Evolutionary conservation across 2,329 filamentous ascomycete species (phyloP), one percentile per base, ranked within the genome.

Genomic region (Cytospora chrysosperma): DNA sequence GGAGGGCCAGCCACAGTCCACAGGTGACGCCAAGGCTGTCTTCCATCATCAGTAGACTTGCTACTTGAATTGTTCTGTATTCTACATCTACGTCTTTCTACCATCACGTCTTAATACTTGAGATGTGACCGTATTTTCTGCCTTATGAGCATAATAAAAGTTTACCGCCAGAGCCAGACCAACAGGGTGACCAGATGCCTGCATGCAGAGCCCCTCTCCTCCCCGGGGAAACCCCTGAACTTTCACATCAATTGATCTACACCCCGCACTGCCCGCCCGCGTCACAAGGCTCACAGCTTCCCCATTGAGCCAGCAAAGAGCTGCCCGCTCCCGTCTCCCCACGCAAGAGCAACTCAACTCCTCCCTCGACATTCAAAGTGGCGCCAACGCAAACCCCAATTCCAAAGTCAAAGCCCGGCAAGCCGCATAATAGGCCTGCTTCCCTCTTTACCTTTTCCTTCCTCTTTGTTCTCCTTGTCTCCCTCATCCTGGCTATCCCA

Each of bases 401-500:
- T 37, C 63, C 66, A 63, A 69, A 68, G 65, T 43, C 40, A 15
- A 49, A 34, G 59, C n/a, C 43, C 21, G 51, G 62, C 58, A 69
- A 59, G 26, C 53, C 40, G 32, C 43, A 30, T 50, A 60, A 40
- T 47, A 47, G 43, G 32, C 17, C 27, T 37, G 54, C 65, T 50
- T 68, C 73, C 72, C 73, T 82, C 72, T 72, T 84, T 65, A 68
- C 85, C 71, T 75, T 85, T 68, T 75, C 81, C 70, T 72, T 87
- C 70, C 68, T 87, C 69, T 75, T 89, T 72, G 81, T 90, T 74
- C 71, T 85, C 72, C 75, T 77, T 67, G 75, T 82, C 60, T 72
- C 79, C 77, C 78, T 83, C 83, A 89, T 84, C 73, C 86, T 92
- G 88, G 88, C 89, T 81, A 79, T 83, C 72, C 79, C 83, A 75